These are phyloP conservation scores for Pseudocercospora cruenta DNA, from an alignment of 2,329 filamentous ascomycete species.

Conservation along the genomic window DNA sequence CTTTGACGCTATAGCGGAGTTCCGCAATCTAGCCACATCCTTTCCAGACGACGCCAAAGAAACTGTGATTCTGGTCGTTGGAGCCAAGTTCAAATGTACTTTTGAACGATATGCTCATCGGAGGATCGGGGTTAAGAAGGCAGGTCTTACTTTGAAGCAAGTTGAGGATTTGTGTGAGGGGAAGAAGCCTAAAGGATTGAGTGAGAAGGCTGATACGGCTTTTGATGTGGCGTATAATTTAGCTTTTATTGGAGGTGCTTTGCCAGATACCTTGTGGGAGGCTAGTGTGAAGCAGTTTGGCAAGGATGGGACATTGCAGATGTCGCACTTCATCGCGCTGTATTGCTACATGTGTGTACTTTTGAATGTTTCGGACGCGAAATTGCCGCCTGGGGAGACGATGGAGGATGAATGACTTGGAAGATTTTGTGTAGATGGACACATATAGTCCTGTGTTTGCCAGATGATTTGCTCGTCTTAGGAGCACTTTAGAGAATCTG, in stretches of 20 bases:
- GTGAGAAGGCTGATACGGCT: conserved; percentile 20
- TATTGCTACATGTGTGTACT: conserved; percentile 32
- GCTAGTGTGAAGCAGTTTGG: conserved; percentile 26
- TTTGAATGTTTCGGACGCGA: conserved; percentile 28
- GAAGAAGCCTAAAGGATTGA: conserved; percentile 24
- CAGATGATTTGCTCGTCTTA: neutral
- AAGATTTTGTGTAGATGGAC: neutral
- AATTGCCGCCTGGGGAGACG: conserved; percentile 20
- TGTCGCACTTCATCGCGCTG: conserved; percentile 29
- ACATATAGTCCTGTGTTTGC: too few species aligned
- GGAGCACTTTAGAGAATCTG: neutral
- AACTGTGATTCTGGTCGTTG: conserved; percentile 29
- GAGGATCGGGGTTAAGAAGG: conserved; percentile 21
- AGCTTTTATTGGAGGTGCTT: conserved; percentile 17
- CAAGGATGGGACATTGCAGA: conserved; percentile 27
- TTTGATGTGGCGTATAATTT: conserved; percentile 29
- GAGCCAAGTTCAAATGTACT: conserved; percentile 23
- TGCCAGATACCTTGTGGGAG: conserved; percentile 25
- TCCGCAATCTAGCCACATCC: conserved; percentile 13
- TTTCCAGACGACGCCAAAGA: conserved; percentile 29
- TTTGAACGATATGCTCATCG: conserved; percentile 33
- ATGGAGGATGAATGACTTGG: neutral
- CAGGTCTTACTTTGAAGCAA: conserved; percentile 18
- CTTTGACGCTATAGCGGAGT: neutral
- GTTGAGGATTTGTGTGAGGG: conserved; percentile 13